Evolutionary conservation across 2,329 filamentous ascomycete genomes (phyloP).

Genomic region (Aspergillus fumigatus): DNA sequence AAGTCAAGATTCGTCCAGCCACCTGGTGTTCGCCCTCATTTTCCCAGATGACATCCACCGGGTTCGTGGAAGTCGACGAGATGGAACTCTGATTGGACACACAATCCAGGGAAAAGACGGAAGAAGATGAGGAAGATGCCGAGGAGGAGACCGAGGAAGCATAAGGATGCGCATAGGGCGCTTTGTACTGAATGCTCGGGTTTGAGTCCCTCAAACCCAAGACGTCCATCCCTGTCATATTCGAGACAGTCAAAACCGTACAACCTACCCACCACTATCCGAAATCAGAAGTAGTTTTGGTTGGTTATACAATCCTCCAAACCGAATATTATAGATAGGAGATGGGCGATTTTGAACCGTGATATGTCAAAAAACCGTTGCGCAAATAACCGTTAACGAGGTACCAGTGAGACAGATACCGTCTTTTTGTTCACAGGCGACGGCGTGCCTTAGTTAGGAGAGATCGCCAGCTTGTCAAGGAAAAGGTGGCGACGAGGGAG

Average conservation of each 20-base stretch:
- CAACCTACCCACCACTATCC: conserved; percentile 13
- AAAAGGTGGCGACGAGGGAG: conserved; percentile 3
- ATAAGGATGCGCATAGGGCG: conserved; percentile 52
- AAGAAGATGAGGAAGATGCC: conserved; percentile 70
- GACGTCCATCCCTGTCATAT: conserved; percentile 43
- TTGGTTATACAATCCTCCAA: conserved; percentile 10
- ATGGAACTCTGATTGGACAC: conserved; percentile 65
- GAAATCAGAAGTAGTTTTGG: conserved; percentile 12
- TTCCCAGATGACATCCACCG: conserved; percentile 51
- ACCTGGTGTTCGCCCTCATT: conserved; percentile 30
- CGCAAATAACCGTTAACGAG: conserved; percentile 29
- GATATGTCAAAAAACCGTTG: conserved; percentile 26
- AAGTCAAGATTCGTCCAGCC: conserved; percentile 21
- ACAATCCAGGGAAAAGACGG: conserved; percentile 68
- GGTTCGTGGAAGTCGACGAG: conserved; percentile 61
- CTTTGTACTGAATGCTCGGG: conserved; percentile 33
- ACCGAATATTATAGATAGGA: conserved; percentile 11
- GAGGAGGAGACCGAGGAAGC: conserved; percentile 68
- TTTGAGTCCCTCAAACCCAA: conserved; percentile 39
- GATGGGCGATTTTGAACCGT: conserved; percentile 17
- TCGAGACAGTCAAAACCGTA: conserved; percentile 25
- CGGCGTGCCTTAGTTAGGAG: conserved; percentile 24
- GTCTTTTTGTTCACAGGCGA: conserved; percentile 29
- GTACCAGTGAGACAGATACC: conserved; percentile 26
- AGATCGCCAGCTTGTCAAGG: conserved; percentile 23